Evolutionary conservation across 352 stramenopile genomes (phyloP), one percentile per base, ranked within the genome.

Genomic region (Thalassiosira mediterranea): DNA sequence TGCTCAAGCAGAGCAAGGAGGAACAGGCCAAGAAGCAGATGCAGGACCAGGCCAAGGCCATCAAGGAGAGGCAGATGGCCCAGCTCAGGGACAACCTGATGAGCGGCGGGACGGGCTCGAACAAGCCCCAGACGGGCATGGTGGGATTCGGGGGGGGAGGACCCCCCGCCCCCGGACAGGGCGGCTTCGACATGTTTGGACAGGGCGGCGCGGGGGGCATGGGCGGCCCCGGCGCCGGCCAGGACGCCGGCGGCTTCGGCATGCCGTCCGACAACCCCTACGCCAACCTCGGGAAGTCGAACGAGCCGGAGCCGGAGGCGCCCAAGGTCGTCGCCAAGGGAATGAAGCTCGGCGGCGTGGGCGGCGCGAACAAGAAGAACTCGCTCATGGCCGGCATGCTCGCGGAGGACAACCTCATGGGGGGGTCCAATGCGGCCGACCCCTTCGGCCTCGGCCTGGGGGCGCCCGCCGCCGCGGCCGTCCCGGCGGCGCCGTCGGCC

Each of bases 1-100:
- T 98, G 92, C 97, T 99, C 68, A 92, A 98, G 69, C 93, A 98
- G 84, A 96, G 92, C 83, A 98, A 98, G 88, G 94, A 93, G 74
- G 87, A 91, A 26, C 73, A 78, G 44, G 93, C 93, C n/a, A 91
- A 87, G 68, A 81, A 93, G 46, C 81, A 95, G 81, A 91, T 89
- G 81, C 72, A 84, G 66, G 60, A 81, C 56, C 84, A 94, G 69
- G 91, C 91, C 29, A 95, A 94, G 73, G 79, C 84, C 19, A 91
- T 96, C 69, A 84, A 93, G 74, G 86, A 95, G 23, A 73, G 87
- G 57, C 88, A 95, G 76, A 92, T 93, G 81, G 86, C 88, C 8
- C 62, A 81, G 38, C 63, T 91, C 28, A 73, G 84, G 58, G 73
- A 93, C 48, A 86, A 83, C 51, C 80, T 91, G 28, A 79, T 91